Evolutionary conservation across 2,329 filamentous ascomycete genomes (phyloP), one percentile per base, ranked within the genome.

Genomic region (Fusarium anthophilum): DNA sequence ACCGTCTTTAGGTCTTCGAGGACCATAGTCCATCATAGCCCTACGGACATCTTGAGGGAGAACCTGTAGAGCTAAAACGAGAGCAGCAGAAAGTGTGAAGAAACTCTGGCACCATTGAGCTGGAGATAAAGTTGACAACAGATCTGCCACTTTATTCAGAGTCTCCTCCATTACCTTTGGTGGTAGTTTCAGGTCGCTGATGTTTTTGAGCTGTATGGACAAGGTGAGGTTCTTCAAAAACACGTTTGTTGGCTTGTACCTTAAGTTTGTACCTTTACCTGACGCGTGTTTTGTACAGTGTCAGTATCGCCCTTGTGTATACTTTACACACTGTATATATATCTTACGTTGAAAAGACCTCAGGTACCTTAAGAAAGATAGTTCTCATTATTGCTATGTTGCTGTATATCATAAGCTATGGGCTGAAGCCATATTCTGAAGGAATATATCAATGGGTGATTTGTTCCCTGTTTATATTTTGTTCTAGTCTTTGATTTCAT

Each of bases 21-120:
- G 84, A 20, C 88, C 88, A 67, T 90, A 90, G 76, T 86, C 84
- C 59, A 87, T 83, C 22, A 90, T 78, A 8, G 85, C 81, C 30
- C 80, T 79, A 59, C 84, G 83, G n/a, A 84, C 79, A n/a, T 84
- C 80, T 37, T 78, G 73, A 14, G 89, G 87, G 30, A 87, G 79
- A 13, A 80, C 75, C 4, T 86, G 83, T 41, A 89, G 80, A 17
- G 79, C 79, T 13, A 87, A 66, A 37, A 89, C 81, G 55, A 77
- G 73, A 17, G 79, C 80, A 11, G 85, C 81, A 7, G 84, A 80
- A 53, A 86, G 73, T 43, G 86, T 77, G 77, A 88, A 89, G 77
- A 86, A 86, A 30, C 81, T 75, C 75, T 87, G 88, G 70, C 86
- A 88, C 75, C 74, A 80, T 50, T 79, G 73, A 8, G 80, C 75